A percentile compares a stretch with the other conserved stretches of the same genome.
Evolutionary conservation across 179 eudicot species (phyloP).

Genomic region (Silene vulgaris): DNA sequence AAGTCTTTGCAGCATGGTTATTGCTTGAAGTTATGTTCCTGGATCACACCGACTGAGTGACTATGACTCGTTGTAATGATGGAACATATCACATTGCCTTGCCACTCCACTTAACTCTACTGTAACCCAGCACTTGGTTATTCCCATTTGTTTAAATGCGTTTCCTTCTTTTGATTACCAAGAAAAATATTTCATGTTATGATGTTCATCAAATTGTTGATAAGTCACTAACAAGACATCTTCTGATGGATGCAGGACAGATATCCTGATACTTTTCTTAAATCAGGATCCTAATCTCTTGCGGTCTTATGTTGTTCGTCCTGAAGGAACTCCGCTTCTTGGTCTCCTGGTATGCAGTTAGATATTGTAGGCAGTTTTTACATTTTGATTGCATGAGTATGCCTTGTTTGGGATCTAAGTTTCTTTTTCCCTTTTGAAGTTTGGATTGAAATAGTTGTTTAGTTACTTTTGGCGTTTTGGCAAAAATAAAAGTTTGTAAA

Average conservation of each 20-base stretch:
- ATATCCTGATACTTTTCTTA: conserved; percentile 75
- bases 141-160: background rate
- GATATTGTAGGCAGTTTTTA: conserved; percentile 2
- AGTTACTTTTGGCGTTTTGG: background rate
- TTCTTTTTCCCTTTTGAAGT: background rate
- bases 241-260: conserved; percentile 89
- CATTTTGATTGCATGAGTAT: background rate
- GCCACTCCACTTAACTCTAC: background rate
- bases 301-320: conserved; percentile 70
- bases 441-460: background rate
- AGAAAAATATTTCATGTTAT: background rate
- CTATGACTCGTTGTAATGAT: background rate
- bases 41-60: background rate
- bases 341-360: conserved; percentile 78
- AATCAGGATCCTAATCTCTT: conserved; percentile 88
- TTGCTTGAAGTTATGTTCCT: conserved; percentile 4
- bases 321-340: conserved; percentile 69
- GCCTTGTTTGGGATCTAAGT: background rate
- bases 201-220: background rate
- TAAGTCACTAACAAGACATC: conserved; percentile 17
- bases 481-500: background rate
- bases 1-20: background rate
- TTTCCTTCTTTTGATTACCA: background rate
- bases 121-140: background rate
- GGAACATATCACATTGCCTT: background rate